Base-by-base conservation (phyloP, 2,329 filamentous ascomycete species). In the Cadophora gregata region DNA sequence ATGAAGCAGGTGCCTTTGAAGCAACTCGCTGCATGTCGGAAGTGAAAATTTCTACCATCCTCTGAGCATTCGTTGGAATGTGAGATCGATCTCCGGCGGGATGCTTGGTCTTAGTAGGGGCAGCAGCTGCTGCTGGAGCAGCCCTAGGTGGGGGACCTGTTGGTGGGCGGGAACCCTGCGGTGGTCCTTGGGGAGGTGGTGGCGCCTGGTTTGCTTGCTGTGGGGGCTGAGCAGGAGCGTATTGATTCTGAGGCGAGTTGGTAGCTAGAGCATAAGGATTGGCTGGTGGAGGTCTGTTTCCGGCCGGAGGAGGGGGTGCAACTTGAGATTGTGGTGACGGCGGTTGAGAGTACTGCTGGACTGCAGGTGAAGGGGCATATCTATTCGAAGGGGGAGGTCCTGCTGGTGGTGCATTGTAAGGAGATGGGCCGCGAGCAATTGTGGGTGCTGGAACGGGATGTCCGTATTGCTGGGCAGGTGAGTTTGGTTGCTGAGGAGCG, bases 11-110 rank as follows among this genome's bases (percentile, higher is more conserved):
- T 0, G 96, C 96, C 72, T 93, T 91, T 36, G 89, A 82, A 67
- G 94, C 94, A 64, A 99, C 92, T 38, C 93, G 91, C 74, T 95
- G 90, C 88, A 98, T 93, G 73, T 98, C 95, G 36, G 86, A 85
- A 63, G 83, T 90, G 58, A 99, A 85, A 45, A 96, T 87, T 62
- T 97, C 92, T 63, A 92, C 93, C 72, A 99, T 84, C 59, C 88
- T 89, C 77, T 90, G 89, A 16, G 95, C 93, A 61, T 84, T 84
- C 14, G 87, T 78, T 0, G 95, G 92, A 66, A 99, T 97, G 78
- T 98, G 93, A 24, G 91, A 93, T 59, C 95, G 90, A 78, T 98
- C 95, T 73, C 95, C 95, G 50, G 92, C 80, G 81, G 93, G 92
- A 76, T 96, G 86, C 77, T 88, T 93, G 31, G 83, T 76, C 75